Evolutionary conservation across 1,284 basidiomycete species (phyloP).

Genomic region (Trichosporon sp.): DNA sequence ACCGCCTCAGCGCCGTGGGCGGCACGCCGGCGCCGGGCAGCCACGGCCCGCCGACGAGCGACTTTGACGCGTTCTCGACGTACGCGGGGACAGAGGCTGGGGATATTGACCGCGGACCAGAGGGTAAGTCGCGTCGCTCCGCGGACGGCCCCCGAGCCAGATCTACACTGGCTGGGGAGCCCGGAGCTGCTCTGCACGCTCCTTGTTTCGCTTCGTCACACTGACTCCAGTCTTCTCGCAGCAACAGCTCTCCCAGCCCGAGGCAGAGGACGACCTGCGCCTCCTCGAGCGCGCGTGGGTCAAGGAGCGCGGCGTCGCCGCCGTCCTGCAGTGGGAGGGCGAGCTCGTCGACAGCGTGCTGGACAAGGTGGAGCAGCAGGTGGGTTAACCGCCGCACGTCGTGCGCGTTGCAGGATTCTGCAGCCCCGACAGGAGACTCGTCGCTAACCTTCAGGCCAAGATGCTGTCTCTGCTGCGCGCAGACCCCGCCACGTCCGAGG

Average conservation of each 20-base stretch:
- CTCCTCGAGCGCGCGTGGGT: constrained; percentile 70
- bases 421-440: neutral
- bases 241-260: neutral
- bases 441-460: constrained; percentile 30
- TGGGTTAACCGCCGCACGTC: constrained; percentile 47
- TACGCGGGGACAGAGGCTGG: neutral
- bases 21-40: neutral
- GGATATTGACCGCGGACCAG: neutral
- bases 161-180: too few species aligned
- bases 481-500: constrained; percentile 74
- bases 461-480: constrained; percentile 58
- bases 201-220: neutral
- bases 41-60: neutral
- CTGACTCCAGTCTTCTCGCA: neutral
- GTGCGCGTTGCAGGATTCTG: neutral
- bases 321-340: constrained; percentile 70
- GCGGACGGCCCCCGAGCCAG: too few species aligned
- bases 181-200: too few species aligned
- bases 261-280: constrained; percentile 33
- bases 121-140: neutral
- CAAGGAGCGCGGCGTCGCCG: constrained; percentile 77
- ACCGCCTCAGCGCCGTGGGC: neutral
- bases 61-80: neutral
- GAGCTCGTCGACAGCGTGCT: constrained; percentile 66
- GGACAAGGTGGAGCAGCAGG: constrained; percentile 81